Conservation (phyloP, 2,329 filamentous ascomycete genomes). For the Neurospora sp. region DNA sequence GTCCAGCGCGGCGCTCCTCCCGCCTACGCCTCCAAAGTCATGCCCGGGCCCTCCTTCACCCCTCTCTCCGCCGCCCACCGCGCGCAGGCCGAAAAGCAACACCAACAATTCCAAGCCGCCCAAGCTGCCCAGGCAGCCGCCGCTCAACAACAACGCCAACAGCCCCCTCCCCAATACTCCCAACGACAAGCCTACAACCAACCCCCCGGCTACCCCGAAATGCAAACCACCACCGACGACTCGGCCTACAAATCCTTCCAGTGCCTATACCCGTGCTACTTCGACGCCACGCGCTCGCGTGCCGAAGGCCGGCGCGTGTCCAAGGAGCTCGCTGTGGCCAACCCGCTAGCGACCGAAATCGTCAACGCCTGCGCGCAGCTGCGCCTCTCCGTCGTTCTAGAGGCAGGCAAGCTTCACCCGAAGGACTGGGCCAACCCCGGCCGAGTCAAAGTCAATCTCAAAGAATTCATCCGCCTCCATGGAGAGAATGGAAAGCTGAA, state of each 20-base stretch:
- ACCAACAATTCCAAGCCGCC: slow-evolving; percentile 3
- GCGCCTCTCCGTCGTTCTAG: slow-evolving; percentile 65
- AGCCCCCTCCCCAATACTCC: slow-evolving; percentile 1
- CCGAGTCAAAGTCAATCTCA: slow-evolving; percentile 72
- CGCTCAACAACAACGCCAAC: slow-evolving; percentile 7
- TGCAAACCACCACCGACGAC: slow-evolving; percentile 33
- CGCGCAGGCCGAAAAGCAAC: not conserved
- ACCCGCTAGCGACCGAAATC: slow-evolving; percentile 84
- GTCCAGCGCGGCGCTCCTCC: slow-evolving; percentile 26
- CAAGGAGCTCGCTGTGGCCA: slow-evolving; percentile 61
- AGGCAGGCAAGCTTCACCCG: slow-evolving; percentile 85
- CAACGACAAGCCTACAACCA: slow-evolving; percentile 19
- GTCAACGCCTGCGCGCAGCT: slow-evolving; percentile 72
- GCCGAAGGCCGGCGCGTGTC: slow-evolving; percentile 75
- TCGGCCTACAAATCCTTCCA: slow-evolving; percentile 65
- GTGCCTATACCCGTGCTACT: slow-evolving; percentile 93
- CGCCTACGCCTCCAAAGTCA: slow-evolving; percentile 18
- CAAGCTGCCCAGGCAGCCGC: slow-evolving; percentile 20
- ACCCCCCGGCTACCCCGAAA: slow-evolving; percentile 24
- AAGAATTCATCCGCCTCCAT: slow-evolving; percentile 24
- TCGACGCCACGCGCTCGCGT: slow-evolving; percentile 66
- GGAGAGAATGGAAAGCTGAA: slow-evolving; percentile 44
- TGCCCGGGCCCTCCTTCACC: slow-evolving; percentile 19
- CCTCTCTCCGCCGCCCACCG: slow-evolving; percentile 11
- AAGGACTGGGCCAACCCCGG: slow-evolving; percentile 98